Evolutionary conservation across 148 eudicot species (phyloP).

Genomic region (Chenopodium berlandieri): DNA sequence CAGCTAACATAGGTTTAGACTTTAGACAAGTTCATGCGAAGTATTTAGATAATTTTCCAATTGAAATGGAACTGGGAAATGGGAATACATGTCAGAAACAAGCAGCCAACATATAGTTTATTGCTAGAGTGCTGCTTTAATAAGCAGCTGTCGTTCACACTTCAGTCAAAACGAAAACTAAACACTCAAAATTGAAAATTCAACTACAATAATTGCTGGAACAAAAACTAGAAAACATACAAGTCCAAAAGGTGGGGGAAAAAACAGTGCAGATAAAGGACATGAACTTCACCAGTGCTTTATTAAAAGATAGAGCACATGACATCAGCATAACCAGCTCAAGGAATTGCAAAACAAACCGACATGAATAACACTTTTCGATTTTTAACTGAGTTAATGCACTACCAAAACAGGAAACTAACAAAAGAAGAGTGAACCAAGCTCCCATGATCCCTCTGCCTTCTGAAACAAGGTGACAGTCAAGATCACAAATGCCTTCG

Average conservation of each 20-base stretch:
- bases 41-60: no score
- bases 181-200: not conserved
- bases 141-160: not conserved
- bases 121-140: not conserved
- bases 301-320: not conserved
- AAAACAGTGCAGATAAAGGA: not conserved
- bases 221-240: not conserved
- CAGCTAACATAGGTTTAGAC: not conserved
- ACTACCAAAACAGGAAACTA: not conserved
- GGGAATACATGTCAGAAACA: not conserved
- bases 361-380: not conserved
- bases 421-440: not conserved
- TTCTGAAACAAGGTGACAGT: not conserved
- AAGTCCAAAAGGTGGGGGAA: not conserved
- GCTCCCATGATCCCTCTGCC: not conserved
- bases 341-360: not conserved
- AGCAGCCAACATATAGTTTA: not conserved
- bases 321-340: not conserved
- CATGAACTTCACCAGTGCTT: not conserved
- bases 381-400: not conserved
- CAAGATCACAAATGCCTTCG: not conserved
- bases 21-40: not conserved
- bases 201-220: not conserved
- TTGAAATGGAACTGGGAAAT: not conserved
- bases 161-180: no score